Evolutionary conservation across 768 basidiomycete species (phyloP), one percentile per base, ranked within the genome.

Genomic region (Naganishia friedmannii): DNA sequence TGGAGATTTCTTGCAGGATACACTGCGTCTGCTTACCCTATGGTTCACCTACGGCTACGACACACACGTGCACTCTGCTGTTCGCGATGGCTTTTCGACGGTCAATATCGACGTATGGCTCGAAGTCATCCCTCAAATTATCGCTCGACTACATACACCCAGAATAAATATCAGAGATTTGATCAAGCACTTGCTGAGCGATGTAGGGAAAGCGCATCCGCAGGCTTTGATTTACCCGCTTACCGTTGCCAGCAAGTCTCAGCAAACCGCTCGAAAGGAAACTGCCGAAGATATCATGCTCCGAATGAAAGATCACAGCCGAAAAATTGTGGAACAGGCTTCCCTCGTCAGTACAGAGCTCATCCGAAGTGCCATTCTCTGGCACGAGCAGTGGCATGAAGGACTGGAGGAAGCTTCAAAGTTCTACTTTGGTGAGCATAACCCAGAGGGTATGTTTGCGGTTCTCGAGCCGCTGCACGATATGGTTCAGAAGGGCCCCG

Each of bases 321-420:
- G 88, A 9, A 80, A 81, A 0, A 90, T 98, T 51, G 95, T 98
- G 45, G 88, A 89, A 68, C 94, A 97, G 88, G 94, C 93, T 12
- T 83, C 89, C 55, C 78, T 95, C 29, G 92, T 99, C 80, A 92
- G 92, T 77, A 88, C 90, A 34, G 96, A 99, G 79, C 86, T 99
- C 45, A 97, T 98, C 70, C 89, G 96, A 23, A 92, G 98, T 8
- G 95, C 96, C 8, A 98, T 99, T 71, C 84, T 99, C 13, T 99
- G 96, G 96, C 94, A 98, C 75, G 96, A 99, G 80, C 84, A 93
- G 73, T 99, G 96, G 96, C 93, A 97, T 75, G 96, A 99, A 82
- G 93, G 92, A 21, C 84, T 99, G 26, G 96, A 99, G 82, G 96
- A 99, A 81, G 96, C 96, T 7, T 96, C 94, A 8, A 87, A 96